These are phyloP conservation scores for Fusarium tanahbumbuense DNA, from an alignment of 2,329 filamentous ascomycete species.

Conservation along the genomic window DNA sequence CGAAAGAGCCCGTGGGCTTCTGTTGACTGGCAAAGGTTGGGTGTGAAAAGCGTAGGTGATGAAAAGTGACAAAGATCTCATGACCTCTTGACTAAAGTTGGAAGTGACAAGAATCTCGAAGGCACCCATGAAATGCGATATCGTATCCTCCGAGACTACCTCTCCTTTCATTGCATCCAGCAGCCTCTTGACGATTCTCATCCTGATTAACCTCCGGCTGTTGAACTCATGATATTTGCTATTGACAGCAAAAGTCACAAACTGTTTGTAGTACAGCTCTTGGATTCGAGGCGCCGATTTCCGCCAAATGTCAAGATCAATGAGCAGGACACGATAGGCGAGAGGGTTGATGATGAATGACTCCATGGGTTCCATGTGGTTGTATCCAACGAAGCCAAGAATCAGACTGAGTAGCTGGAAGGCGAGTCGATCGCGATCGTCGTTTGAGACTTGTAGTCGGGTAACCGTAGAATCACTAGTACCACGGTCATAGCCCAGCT, in stretches of 20 bases:
- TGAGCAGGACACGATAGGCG: slow-evolving; percentile 89
- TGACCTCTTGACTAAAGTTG: slow-evolving; percentile 84
- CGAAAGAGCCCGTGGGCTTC: slow-evolving; percentile 62
- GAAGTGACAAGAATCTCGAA: slow-evolving; percentile 83
- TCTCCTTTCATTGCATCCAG: slow-evolving; percentile 92
- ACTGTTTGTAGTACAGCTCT: slow-evolving; percentile 92
- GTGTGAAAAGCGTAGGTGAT: slow-evolving; percentile 90
- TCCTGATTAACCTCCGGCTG: slow-evolving; percentile 83
- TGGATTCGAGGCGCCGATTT: slow-evolving; percentile 81
- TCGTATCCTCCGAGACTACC: slow-evolving; percentile 75
- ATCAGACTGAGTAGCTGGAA: slow-evolving; percentile 79
- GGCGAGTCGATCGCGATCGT: slow-evolving; percentile 66
- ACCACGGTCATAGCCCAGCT: slow-evolving; percentile 69
- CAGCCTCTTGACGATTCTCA: slow-evolving; percentile 91
- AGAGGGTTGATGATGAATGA: slow-evolving; percentile 97
- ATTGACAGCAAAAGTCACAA: slow-evolving; percentile 85
- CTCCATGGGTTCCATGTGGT: slow-evolving; percentile 79
- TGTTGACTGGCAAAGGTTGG: slow-evolving; percentile 59
- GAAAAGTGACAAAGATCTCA: slow-evolving; percentile 88
- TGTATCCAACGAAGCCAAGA: slow-evolving; percentile 89
- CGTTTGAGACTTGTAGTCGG: slow-evolving; percentile 60
- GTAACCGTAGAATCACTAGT: slow-evolving; percentile 48
- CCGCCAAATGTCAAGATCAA: slow-evolving; percentile 95
- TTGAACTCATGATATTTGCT: slow-evolving; percentile 96
- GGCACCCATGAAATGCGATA: slow-evolving; percentile 81